Percentiles rank a stretch among this genome's conserved stretches.
Conservation (phyloP, 177 flowering plant genomes). For the Vitis hybrid region DNA sequence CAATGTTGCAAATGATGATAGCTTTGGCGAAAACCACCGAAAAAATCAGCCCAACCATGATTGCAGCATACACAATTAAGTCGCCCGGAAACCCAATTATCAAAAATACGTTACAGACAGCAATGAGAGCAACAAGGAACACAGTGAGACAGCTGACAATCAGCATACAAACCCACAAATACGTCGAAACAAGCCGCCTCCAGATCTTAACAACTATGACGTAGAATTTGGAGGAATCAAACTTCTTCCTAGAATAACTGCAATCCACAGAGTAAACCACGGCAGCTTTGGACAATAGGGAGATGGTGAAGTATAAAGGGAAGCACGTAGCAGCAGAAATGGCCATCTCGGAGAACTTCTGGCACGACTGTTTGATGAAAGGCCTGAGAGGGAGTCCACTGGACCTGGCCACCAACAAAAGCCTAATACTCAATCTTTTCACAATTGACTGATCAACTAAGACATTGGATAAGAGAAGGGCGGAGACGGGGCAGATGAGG, state of each 20-base stretch:
- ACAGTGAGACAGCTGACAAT: conserved; percentile 54
- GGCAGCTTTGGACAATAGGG: conserved; percentile 73
- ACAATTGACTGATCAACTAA: conserved; percentile 66
- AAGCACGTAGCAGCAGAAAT: conserved; percentile 63
- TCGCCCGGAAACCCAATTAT: conserved; percentile 49
- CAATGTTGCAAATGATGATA: conserved; percentile 71
- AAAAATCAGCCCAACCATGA: conserved; percentile 61
- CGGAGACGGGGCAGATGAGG: conserved; percentile 80
- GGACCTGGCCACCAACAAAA: conserved; percentile 59
- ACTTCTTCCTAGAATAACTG: conserved; percentile 62
- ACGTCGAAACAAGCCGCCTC: conserved; percentile 69
- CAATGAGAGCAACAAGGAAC: conserved; percentile 62
- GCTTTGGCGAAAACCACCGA: conserved; percentile 75
- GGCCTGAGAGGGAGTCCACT: conserved; percentile 76
- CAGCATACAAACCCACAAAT: conserved; percentile 67
- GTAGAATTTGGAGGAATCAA: conserved; percentile 48
- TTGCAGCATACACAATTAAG: conserved; percentile 58
- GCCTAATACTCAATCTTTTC: conserved; percentile 50
- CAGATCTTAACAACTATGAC: conserved; percentile 52
- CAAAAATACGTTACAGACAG: conserved; percentile 57
- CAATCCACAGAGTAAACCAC: conserved; percentile 82
- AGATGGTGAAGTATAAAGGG: conserved; percentile 70
- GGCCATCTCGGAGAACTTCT: conserved; percentile 60
- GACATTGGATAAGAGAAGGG: conserved; percentile 62
- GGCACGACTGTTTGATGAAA: conserved; percentile 60